These are phyloP conservation scores for Aaosphaeria pasadenensis DNA, from an alignment of 2,329 filamentous ascomycete species.

Conservation along the genomic window DNA sequence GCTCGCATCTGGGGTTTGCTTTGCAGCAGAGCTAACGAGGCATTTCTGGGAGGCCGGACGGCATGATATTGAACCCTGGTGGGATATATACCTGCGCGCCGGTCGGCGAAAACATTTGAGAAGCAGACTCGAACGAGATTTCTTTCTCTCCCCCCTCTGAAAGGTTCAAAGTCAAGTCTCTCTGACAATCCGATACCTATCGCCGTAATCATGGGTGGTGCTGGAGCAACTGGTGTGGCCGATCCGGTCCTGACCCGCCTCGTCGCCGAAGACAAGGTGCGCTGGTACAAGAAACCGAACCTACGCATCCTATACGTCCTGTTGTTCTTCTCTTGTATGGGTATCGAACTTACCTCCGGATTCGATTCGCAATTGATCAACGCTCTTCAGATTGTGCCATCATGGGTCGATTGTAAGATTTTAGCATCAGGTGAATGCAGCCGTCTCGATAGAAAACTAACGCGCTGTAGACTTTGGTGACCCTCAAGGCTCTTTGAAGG, in stretches of 20 bases:
- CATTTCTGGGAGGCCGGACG: too few relatives aligned
- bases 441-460: neutral
- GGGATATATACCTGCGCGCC: too few relatives aligned
- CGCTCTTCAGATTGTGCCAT: slow-evolving; percentile 15
- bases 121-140: too few relatives aligned
- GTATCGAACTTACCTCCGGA: slow-evolving; percentile 20
- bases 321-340: slow-evolving; percentile 18
- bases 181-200: too few relatives aligned
- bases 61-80: too few relatives aligned
- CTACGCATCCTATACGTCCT: slow-evolving; percentile 28
- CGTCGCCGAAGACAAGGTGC: slow-evolving; percentile 34
- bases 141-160: too few relatives aligned
- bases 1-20: too few relatives aligned
- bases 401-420: slow-evolving; percentile 13
- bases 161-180: too few relatives aligned
- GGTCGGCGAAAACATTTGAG: too few relatives aligned
- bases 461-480: slow-evolving; percentile 13
- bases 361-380: slow-evolving; percentile 22
- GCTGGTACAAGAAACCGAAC: slow-evolving; percentile 35
- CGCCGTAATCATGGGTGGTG: neutral
- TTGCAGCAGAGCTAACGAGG: too few relatives aligned
- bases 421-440: neutral
- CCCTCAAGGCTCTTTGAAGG: slow-evolving; percentile 33
- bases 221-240: slow-evolving; percentile 1
- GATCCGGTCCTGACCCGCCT: slow-evolving; percentile 38